Conservation (phyloP, 2,329 filamentous ascomycete genomes). For the Cordyceps javanica region DNA sequence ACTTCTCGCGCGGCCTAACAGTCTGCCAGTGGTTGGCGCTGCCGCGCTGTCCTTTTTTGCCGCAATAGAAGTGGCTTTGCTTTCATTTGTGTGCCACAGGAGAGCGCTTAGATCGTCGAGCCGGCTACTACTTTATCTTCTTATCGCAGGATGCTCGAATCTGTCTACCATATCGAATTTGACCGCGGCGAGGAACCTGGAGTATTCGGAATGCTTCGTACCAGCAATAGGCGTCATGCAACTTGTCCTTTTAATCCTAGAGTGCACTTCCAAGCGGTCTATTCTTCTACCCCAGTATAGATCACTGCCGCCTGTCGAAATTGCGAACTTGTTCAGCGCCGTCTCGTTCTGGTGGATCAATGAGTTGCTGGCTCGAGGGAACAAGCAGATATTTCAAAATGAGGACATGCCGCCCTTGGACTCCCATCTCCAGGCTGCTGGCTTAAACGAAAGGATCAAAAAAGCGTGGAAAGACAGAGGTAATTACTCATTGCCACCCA, state of each 20-base stretch:
- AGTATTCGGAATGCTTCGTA: not conserved
- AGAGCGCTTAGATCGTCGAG: not conserved
- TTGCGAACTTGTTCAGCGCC: not conserved
- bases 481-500: not conserved
- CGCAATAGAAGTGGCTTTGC: not conserved
- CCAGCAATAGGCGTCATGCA: not conserved
- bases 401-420: slow-evolving; percentile 8
- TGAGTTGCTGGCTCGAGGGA: not conserved
- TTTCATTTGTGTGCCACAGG: not conserved
- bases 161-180: not conserved
- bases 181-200: not conserved
- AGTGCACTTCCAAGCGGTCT: not conserved
- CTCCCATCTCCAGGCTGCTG: not conserved
- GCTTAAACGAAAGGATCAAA: not conserved
- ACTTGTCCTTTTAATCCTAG: not conserved
- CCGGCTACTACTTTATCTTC: not conserved
- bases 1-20: not conserved
- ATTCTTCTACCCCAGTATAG: not conserved
- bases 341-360: slow-evolving; percentile 12
- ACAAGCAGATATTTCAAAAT: slow-evolving; percentile 1
- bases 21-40: not conserved
- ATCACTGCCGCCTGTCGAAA: slow-evolving; percentile 1
- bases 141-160: not conserved
- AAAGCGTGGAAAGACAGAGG: slow-evolving; percentile 1
- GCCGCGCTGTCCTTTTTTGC: not conserved